Base-by-base conservation (phyloP, 306 rosid species). In the Parietaria judaica region DNA sequence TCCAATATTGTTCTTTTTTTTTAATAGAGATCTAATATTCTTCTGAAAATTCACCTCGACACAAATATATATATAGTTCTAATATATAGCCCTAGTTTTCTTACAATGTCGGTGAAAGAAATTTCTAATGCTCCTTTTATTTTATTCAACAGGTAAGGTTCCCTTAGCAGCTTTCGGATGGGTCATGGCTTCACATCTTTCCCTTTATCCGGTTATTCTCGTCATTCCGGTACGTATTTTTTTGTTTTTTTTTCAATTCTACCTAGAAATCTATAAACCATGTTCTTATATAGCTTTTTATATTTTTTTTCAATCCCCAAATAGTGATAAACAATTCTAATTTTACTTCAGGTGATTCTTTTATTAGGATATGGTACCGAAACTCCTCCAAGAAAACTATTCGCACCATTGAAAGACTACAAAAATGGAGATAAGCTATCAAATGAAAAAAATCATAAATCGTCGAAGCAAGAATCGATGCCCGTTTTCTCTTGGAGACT, bases 161-260 rank as follows among this genome's bases (percentile, higher is more conserved):
- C 80, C 86, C 2, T 61, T 88, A 79, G 96, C 96, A 13, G 99
- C 99, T 70, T 88, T 88, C 78, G 96, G 99, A 57, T 92, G 89
- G 96, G 94, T 92, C 78, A 72, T 84, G 86, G 96, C 99, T 47
- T 78, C 95, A 38, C 96, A 92, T 77, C 74, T 88, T 64, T 92
- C 98, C 66, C 81, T 92, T 63, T 92, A 88, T 81, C 96, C 96
- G 23, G 74, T 77, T 55, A 82, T 84, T 73, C 80, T 88, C 60
- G 74, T 88, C 69, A 79, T 88, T 77, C 96, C 98, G 3, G 98
- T 88, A 88, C 60, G 84, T 41, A 5, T 14, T 7, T 56, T 62
- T 68, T 67, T 65, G 48, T 66, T 52, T 67, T 39, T 69, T 31
- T 53, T 5, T 35, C 6, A 5, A 6, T 37, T 0, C 15, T 11